Conservation (phyloP, 805 yeast genomes). For the Ogataea polymorpha region DNA sequence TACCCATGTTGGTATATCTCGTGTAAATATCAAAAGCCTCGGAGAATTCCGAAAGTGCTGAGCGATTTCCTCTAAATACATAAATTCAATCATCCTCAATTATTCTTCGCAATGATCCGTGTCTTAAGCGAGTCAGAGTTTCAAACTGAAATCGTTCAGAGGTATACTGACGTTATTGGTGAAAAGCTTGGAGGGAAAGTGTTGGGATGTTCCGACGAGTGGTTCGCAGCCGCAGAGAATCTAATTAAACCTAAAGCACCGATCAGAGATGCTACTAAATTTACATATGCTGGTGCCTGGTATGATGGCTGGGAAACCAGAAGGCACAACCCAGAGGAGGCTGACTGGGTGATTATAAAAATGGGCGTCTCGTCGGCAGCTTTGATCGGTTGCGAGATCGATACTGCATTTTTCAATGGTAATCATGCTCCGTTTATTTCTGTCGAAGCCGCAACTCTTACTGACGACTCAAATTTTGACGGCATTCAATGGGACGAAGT, state of each 20-base stretch:
- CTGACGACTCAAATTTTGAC: constrained; percentile 34
- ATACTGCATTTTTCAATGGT: constrained; percentile 92
- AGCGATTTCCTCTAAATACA: not conserved
- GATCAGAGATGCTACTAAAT: constrained; percentile 74
- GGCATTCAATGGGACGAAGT: constrained; percentile 64
- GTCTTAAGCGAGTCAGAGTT: constrained; percentile 37
- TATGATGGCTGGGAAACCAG: constrained; percentile 99
- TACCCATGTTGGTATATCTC: constrained; percentile 11
- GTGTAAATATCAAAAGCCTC: constrained; percentile 5
- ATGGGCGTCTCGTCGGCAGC: constrained; percentile 83
- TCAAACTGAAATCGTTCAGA: constrained; percentile 43
- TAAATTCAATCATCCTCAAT: no score
- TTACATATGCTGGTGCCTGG: constrained; percentile 90
- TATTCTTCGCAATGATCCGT: constrained; percentile 3
- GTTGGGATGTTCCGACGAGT: constrained; percentile 74
- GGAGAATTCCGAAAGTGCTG: constrained; percentile 13
- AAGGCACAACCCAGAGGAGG: constrained; percentile 80
- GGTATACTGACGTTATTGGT: constrained; percentile 74
- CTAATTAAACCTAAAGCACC: constrained; percentile 80
- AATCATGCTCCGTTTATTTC: constrained; percentile 91
- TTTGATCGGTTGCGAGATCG: constrained; percentile 81
- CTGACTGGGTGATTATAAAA: constrained; percentile 83
- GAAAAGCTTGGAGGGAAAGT: constrained; percentile 80
- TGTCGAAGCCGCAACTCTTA: constrained; percentile 62
- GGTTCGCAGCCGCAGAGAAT: constrained; percentile 93